Percentiles rank a stretch among this genome's conserved stretches.
phyloP scores from a whole-genome alignment of 139 green algal genomes.

The Chlamydomonas sp. region DNA sequence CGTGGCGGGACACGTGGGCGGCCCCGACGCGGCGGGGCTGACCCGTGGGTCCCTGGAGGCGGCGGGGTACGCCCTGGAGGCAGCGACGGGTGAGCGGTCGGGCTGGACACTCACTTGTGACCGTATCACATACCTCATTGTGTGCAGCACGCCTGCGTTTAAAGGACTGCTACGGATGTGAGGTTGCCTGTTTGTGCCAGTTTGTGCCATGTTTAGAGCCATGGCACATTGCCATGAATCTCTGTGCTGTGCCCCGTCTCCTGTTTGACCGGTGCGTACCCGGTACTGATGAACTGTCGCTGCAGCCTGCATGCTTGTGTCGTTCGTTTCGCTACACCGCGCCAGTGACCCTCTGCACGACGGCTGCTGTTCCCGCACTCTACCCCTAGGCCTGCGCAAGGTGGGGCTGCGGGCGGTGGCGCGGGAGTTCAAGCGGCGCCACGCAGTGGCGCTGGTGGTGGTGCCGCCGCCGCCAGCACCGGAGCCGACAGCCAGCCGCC shows the following conservation, averaged over 20 bases:
- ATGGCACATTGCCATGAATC: too few species aligned
- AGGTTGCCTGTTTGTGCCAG: neutral
- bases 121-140: too few species aligned
- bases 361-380: too few species aligned
- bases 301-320: too few species aligned
- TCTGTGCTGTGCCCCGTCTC: too few species aligned
- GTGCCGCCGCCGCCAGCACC: constrained; percentile 6
- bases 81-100: neutral
- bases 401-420: constrained; percentile 26
- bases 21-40: constrained; percentile 15
- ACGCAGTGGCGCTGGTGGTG: neutral
- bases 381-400: constrained; percentile 13
- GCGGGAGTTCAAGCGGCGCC: constrained; percentile 9
- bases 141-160: too few species aligned
- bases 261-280: too few species aligned
- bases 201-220: neutral
- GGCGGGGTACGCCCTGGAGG: constrained; percentile 10
- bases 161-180: neutral
- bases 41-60: constrained; percentile 24
- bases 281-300: too few species aligned
- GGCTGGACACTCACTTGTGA: too few species aligned
- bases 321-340: too few species aligned
- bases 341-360: too few species aligned
- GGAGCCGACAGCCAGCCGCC: too few species aligned
- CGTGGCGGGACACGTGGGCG: constrained; percentile 10